Base-by-base conservation (phyloP, 257 asterid genomes). In the Petunia axillaris region DNA sequence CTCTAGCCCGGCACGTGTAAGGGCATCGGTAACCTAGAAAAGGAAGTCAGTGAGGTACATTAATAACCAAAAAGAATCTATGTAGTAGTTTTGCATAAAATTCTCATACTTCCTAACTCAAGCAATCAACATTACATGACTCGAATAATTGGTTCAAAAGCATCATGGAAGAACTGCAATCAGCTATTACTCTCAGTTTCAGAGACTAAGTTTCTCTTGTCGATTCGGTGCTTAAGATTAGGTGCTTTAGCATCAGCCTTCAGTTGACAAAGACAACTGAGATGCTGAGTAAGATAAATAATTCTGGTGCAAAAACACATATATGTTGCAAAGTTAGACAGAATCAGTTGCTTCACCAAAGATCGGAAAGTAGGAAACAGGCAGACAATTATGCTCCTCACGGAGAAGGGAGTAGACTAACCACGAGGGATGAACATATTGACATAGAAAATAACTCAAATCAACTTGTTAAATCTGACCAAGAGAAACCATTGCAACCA, bases 1-100 rank as follows among this genome's bases (percentile, higher is more conserved):
- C 87, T 95, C 99, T 79, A 95, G 85, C 60, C 99, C 99, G 82
- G 99, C 99, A 55, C 92, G 95, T 46, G 95, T 88, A 65, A 95
- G 99, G 83, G 98, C 99, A 74, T 91, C 90, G 0, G 98, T 93
- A 46, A 95, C 99, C 98, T 95, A 82, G 79, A 80, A 10, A 62
- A 80, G n/a, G 11, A 58, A 81, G 46, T 13, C 58, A 64, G 35
- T 15, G 6, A 9, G 53, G 9, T 37, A 70, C 10, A 82, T 36
- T 14, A 9, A 52, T 80, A 80, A 66, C 16, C 43, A 54, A 25
- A 70, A n/a, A 41, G 44, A 57, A 15, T 46, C n/a, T 5, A 43
- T 11, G 9, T 36, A 14, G 36, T 46, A 48, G 8, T 11, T 48
- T 71, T 25, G 25, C 7, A 52, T 52, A 52, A 46, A 16, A 2